Conservation (phyloP, 2,329 filamentous ascomycete genomes). For the Stemphylium lycopersici region DNA sequence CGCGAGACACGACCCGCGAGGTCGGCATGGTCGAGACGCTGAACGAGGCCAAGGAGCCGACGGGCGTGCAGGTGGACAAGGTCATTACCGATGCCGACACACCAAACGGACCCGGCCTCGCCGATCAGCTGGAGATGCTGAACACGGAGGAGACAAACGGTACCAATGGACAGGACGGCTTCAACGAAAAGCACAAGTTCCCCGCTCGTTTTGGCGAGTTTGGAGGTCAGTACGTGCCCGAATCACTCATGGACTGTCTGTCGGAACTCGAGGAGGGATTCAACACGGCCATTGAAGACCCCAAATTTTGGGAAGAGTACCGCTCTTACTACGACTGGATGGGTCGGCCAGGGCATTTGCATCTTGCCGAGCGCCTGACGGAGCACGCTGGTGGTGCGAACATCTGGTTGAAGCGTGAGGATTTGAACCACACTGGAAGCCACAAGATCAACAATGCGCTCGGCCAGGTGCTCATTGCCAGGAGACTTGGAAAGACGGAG, state of each 20-base stretch:
- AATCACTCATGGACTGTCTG: conserved; percentile 96
- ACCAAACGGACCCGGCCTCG: conserved; percentile 69
- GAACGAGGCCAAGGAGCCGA: conserved; percentile 64
- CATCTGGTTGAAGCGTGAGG: conserved; percentile 97
- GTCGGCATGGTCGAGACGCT: conserved; percentile 74
- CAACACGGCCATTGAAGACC: conserved; percentile 83
- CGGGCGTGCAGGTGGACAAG: conserved; percentile 70
- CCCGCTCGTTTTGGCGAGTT: conserved; percentile 93
- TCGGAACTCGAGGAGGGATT: conserved; percentile 90
- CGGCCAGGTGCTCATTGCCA: conserved; percentile 87
- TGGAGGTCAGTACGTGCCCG: conserved; percentile 95
- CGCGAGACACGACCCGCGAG: conserved; percentile 64
- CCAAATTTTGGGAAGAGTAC: conserved; percentile 96
- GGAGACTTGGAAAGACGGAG: conserved; percentile 87
- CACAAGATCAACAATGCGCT: conserved; percentile 99
- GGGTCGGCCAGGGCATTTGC: conserved; percentile 89
- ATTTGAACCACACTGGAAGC: conserved; percentile 95
- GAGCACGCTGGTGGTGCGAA: conserved; percentile 89
- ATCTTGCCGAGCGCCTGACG: conserved; percentile 86
- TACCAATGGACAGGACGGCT: conserved; percentile 35
- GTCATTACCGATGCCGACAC: conserved; percentile 66
- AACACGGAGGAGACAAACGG: conserved; percentile 62
- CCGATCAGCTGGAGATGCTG: conserved; percentile 83
- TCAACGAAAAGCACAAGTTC: conserved; percentile 58
- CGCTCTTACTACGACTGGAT: conserved; percentile 96